Conservation (phyloP, 179 eudicot genomes). For the Gypsophila paniculata region DNA sequence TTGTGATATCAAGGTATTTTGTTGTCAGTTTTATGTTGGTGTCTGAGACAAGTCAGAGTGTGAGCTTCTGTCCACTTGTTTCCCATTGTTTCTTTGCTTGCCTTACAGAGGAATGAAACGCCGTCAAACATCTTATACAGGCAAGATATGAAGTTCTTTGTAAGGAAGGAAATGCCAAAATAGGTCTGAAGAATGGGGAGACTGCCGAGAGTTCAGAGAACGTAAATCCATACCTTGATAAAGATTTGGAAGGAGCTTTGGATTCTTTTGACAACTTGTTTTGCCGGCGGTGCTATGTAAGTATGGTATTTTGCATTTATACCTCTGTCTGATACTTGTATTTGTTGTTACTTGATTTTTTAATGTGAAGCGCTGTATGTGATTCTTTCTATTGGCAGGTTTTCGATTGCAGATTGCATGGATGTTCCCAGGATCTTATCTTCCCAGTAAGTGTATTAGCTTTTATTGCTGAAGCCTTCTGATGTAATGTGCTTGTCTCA, state of each 20-base stretch:
- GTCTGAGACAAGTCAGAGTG: conserved; percentile 48
- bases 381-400: conserved; percentile 51
- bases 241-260: conserved; percentile 91
- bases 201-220: conserved; percentile 34
- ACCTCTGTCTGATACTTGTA: conserved; percentile 5
- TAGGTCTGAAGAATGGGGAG: conserved; percentile 33
- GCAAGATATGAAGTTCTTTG: conserved; percentile 81
- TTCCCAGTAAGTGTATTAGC: conserved; percentile 63
- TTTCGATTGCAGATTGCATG: conserved; percentile 95
- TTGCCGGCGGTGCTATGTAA: conserved; percentile 96
- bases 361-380: background rate
- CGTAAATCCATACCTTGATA: conserved; percentile 60
- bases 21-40: conserved; percentile 21
- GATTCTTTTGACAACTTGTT: conserved; percentile 96
- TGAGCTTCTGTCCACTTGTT: conserved; percentile 73
- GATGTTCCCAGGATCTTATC: conserved; percentile 94
- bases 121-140: conserved; percentile 91
- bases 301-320: conserved; percentile 14
- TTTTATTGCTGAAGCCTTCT: background rate
- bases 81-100: conserved; percentile 75
- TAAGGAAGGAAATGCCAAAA: conserved; percentile 41
- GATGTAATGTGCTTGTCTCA: conserved; percentile 5
- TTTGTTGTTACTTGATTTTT: background rate
- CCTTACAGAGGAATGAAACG: conserved; percentile 85
- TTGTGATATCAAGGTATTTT: conserved; percentile 67